Percentiles rank a stretch among this genome's conserved stretches.
Evolutionary conservation across 306 rosid species (phyloP).

Genomic region (Fragaria iinumae): DNA sequence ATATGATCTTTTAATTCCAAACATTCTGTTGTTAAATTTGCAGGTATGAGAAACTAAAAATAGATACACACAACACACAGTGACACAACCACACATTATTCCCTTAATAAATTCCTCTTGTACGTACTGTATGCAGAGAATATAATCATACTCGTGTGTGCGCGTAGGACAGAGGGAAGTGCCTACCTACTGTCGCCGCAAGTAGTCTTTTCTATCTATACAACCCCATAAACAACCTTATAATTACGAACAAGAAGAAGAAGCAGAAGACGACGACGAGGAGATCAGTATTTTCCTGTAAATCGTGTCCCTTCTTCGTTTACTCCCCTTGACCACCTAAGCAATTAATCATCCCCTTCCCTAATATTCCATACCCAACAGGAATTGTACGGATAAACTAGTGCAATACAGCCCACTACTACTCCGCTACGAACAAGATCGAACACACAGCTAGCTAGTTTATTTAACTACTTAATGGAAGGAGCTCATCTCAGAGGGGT

Average conservation of each 20-base stretch:
- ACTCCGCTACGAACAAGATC: constrained; percentile 12
- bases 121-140: constrained; percentile 34
- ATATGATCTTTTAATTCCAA: neutral
- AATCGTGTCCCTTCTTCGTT: constrained; percentile 37
- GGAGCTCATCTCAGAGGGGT: constrained; percentile 45
- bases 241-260: neutral
- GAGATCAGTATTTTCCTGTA: constrained; percentile 18
- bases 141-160: constrained; percentile 29
- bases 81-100: neutral
- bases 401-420: constrained; percentile 4
- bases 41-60: neutral
- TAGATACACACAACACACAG: constrained; percentile 1
- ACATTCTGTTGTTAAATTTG: neutral
- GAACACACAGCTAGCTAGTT: neutral
- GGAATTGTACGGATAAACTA: neutral
- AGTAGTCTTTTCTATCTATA: constrained; percentile 13
- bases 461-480: constrained; percentile 45
- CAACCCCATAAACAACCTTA: constrained; percentile 18
- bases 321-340: constrained; percentile 56
- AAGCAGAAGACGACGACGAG: neutral
- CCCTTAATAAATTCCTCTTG: constrained; percentile 12
- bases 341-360: constrained; percentile 4
- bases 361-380: neutral
- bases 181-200: constrained; percentile 4
- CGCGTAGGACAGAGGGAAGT: constrained; percentile 39